Conservation (phyloP, 495 filamentous ascomycete species). For the Lophium mytilinum region DNA sequence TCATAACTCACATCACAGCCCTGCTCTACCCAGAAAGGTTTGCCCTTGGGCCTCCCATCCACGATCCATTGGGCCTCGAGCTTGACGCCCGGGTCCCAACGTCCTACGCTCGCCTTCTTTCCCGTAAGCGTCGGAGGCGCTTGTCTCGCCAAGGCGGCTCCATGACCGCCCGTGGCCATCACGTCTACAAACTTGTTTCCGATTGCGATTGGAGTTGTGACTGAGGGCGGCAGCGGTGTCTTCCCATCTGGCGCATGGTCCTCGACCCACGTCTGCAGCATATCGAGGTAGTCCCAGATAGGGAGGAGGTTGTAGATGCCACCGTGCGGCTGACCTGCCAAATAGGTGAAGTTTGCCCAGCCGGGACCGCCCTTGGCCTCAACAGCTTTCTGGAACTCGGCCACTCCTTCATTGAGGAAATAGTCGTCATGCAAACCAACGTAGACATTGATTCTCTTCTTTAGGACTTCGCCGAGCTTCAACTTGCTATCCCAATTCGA, state of each 20-base stretch:
- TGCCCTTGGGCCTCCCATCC: conserved; percentile 2
- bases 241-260: conserved; percentile 20
- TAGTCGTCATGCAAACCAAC: conserved; percentile 19
- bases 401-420: conserved; percentile 23
- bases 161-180: conserved; percentile 9
- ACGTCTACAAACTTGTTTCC: conserved; percentile 17
- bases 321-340: conserved; percentile 11
- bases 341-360: conserved; percentile 20
- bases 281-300: conserved; percentile 18
- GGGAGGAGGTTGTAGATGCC: conserved; percentile 9
- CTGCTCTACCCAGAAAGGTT: conserved; percentile 11
- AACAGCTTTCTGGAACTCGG: conserved; percentile 6
- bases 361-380: conserved; percentile 12
- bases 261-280: conserved; percentile 7
- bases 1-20: neutral
- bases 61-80: conserved; percentile 20
- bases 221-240: conserved; percentile 3
- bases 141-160: conserved; percentile 16
- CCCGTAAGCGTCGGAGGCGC: conserved; percentile 1
- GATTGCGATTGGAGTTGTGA: neutral
- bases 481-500: conserved; percentile 10
- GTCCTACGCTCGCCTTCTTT: conserved; percentile 5
- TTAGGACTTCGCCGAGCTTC: conserved; percentile 16
- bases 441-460: conserved; percentile 16
- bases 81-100: conserved; percentile 20